phyloP scores from a whole-genome alignment of 2,329 filamentous ascomycete genomes.

The Verticillium tricorpus region DNA sequence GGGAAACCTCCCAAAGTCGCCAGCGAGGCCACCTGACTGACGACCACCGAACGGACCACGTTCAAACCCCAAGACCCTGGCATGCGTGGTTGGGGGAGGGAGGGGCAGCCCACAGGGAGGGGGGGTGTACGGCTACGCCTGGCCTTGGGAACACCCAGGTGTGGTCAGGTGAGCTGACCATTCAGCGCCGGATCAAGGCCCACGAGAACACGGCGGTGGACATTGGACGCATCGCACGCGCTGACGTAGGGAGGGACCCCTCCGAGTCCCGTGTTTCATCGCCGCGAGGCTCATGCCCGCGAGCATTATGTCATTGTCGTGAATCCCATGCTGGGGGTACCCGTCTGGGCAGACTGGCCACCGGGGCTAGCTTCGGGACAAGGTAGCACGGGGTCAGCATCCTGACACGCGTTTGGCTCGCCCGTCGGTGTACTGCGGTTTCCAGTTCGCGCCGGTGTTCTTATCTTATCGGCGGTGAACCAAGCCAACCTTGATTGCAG shows the following conservation, averaged over 20 bases:
- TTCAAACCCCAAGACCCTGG: neutral
- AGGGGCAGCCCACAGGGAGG: too few species aligned
- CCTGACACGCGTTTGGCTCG: neutral
- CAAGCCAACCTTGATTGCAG: neutral
- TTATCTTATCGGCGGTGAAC: neutral
- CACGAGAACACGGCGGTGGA: neutral
- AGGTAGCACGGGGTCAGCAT: neutral
- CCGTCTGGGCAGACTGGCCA: neutral
- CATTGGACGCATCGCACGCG: neutral
- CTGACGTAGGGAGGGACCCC: conserved; percentile 1
- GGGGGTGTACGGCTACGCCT: neutral
- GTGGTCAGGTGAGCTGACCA: conserved; percentile 1
- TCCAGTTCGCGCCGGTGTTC: neutral
- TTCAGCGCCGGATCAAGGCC: conserved; percentile 2
- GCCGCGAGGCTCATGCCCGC: neutral
- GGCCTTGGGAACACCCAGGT: neutral
- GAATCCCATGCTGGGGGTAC: neutral
- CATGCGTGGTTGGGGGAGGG: neutral
- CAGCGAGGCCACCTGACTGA: neutral
- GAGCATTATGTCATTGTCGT: neutral
- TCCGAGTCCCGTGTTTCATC: neutral
- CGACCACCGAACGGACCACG: neutral
- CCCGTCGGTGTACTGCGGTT: neutral
- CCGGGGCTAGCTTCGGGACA: neutral
- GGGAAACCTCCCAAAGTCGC: neutral